Base-by-base conservation (phyloP, 108 stramenopile species). In the Parmales sp. region DNA sequence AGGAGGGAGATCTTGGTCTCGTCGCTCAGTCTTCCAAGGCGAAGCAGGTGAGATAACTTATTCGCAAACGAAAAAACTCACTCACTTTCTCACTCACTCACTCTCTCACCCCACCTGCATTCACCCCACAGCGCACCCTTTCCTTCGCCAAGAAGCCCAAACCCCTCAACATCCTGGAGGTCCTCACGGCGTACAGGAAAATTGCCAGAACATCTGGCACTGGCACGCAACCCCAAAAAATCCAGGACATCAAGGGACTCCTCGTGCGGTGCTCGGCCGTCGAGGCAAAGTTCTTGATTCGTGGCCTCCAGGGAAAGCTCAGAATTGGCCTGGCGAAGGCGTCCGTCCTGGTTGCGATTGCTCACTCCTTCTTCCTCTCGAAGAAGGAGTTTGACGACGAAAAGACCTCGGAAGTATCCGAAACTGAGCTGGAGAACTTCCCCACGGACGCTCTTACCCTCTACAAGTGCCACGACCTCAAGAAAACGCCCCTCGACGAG, bases 231-330 rank as follows among this genome's bases (percentile, higher is more conserved):
- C 93, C 93, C 65, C 82, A 74, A 69, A 99, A 99, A 73, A 85
- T 96, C 16, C 86, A 88, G 41, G 74, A 83, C 65, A 99, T 99
- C 78, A 90, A 96, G 64, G 80, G 79, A 48, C 72, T 99, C 51
- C 76, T 99, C 38, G 87, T 93, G 25, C 70, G 80, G 2, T 88
- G 77, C 38, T 26, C 67, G 39, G 89, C 86, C 5, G 31, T 69
- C 25, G 97, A 99, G 79, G 77, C 93, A 39, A 94, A 95, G 69
- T 99, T 94, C 82, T 86, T 99, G 63, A 88, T 98, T 37, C 88
- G 99, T 1, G 95, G 94, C 22, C 85, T 99, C 63, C 97, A 99
- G 80, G 96, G 97, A 16, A 98, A 97, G 78, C 83, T 98, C 45
- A 80, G 99, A 22, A 95, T 98, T 71, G 97, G 99, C 20, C 72